phyloP scores from a whole-genome alignment of 2,329 filamentous ascomycete genomes.

The Botrytis deweyae region DNA sequence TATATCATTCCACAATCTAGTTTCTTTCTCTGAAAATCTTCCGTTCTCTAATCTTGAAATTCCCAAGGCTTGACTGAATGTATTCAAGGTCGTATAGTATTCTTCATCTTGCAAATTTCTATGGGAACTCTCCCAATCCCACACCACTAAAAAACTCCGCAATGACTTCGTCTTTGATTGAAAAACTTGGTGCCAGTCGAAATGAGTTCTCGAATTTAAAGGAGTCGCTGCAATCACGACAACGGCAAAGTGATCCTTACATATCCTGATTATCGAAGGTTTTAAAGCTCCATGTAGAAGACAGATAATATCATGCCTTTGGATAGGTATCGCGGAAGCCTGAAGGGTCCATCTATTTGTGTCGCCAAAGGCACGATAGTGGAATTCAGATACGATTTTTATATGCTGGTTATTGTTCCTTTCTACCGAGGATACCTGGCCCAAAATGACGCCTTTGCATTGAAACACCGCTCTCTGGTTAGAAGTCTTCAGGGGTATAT shows the following conservation, averaged over 20 bases:
- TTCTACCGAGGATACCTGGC: neutral
- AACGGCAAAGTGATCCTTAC: neutral
- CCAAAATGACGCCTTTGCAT: neutral
- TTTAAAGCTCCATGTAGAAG: neutral
- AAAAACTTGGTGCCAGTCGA: neutral
- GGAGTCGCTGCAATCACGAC: neutral
- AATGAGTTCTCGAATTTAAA: accelerated
- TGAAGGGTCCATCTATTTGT: neutral
- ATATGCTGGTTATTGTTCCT: no score
- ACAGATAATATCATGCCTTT: neutral
- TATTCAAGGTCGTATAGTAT: accelerated
- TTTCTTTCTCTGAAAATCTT: neutral
- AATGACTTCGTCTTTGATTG: accelerated
- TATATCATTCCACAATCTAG: neutral
- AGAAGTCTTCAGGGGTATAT: neutral
- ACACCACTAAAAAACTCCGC: neutral
- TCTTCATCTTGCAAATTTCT: accelerated
- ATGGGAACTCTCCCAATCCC: neutral
- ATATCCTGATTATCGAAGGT: neutral
- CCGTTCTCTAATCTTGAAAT: accelerated
- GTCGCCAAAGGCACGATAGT: no score
- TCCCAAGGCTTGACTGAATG: accelerated
- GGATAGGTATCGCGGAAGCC: neutral
- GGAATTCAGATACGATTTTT: no score
- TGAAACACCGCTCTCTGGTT: accelerated